Evolutionary conservation across 2,329 filamentous ascomycete genomes (phyloP).

Genomic region (Ceratocystiopsis minuta): DNA sequence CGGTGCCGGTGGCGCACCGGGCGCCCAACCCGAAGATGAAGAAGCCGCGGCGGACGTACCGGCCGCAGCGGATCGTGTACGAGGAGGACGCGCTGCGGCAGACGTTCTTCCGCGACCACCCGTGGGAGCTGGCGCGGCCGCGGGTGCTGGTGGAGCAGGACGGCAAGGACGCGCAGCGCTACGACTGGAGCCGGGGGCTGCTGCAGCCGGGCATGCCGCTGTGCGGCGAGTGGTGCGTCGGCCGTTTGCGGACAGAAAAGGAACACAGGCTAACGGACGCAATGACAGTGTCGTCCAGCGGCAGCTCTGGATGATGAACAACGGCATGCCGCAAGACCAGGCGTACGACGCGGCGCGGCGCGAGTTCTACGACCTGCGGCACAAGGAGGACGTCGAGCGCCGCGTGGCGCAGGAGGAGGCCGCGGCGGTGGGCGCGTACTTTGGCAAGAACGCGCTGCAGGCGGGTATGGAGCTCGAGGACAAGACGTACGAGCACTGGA

Average conservation of each 20-base stretch:
- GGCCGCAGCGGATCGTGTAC: slow-evolving; percentile 60
- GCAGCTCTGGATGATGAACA: slow-evolving; percentile 69
- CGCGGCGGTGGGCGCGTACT: slow-evolving; percentile 67
- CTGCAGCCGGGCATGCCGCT: slow-evolving; percentile 58
- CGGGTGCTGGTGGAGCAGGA: slow-evolving; percentile 69
- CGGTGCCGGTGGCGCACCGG: slow-evolving; percentile 29
- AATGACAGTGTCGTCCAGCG: slow-evolving; percentile 83
- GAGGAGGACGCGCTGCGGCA: slow-evolving; percentile 66
- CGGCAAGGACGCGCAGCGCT: slow-evolving; percentile 58
- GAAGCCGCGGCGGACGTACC: slow-evolving; percentile 61
- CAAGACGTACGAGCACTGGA: slow-evolving; percentile 66
- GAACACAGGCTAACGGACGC: background rate
- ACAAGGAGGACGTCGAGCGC: slow-evolving; percentile 64
- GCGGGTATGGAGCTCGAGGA: slow-evolving; percentile 73
- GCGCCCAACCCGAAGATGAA: slow-evolving; percentile 26
- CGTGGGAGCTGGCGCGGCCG: slow-evolving; percentile 89
- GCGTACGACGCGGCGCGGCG: slow-evolving; percentile 78
- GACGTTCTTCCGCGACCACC: slow-evolving; percentile 83
- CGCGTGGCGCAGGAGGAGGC: slow-evolving; percentile 82
- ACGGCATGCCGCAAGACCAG: slow-evolving; percentile 39
- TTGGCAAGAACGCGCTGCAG: slow-evolving; percentile 58
- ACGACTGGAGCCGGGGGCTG: slow-evolving; percentile 63
- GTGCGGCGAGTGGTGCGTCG: slow-evolving; percentile 62
- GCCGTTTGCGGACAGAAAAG: too few species aligned
- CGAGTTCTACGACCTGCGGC: slow-evolving; percentile 77